These are phyloP conservation scores for Solanum hybrid DNA, from an alignment of 305 asterid species.

Conservation along the genomic window DNA sequence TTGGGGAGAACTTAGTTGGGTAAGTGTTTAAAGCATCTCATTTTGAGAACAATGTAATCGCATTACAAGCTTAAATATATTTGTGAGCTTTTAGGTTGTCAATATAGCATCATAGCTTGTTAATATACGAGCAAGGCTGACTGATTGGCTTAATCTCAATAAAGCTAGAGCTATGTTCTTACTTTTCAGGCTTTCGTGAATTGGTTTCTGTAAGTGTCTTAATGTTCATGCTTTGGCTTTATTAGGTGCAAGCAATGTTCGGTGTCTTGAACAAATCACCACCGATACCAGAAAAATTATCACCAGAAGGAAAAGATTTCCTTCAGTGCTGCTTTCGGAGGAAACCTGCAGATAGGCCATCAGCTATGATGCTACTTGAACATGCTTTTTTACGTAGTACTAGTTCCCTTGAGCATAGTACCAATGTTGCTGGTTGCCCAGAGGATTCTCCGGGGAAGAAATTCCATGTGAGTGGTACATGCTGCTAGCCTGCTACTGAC, in stretches of 20 bases:
- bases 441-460: conserved; percentile 37
- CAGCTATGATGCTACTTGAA: conserved; percentile 51
- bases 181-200: neutral
- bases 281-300: conserved; percentile 58
- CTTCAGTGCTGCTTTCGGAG: conserved; percentile 68
- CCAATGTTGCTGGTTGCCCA: conserved; percentile 17
- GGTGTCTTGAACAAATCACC: conserved; percentile 59
- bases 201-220: neutral
- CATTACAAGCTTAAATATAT: neutral
- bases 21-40: conserved; percentile 14
- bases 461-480: conserved; percentile 31
- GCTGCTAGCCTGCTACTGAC: neutral
- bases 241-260: conserved; percentile 84
- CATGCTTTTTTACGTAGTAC: conserved; percentile 54
- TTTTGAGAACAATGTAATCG: conserved; percentile 7
- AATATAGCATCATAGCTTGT: neutral
- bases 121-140: neutral
- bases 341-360: conserved; percentile 63
- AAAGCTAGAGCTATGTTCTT: neutral
- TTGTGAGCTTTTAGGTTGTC: neutral
- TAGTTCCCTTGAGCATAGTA: conserved; percentile 17
- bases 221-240: neutral
- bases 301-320: conserved; percentile 70
- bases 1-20: conserved; percentile 65
- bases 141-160: neutral